phyloP scores from a whole-genome alignment of 2,329 filamentous ascomycete species.

The Talaromyces sp. region DNA sequence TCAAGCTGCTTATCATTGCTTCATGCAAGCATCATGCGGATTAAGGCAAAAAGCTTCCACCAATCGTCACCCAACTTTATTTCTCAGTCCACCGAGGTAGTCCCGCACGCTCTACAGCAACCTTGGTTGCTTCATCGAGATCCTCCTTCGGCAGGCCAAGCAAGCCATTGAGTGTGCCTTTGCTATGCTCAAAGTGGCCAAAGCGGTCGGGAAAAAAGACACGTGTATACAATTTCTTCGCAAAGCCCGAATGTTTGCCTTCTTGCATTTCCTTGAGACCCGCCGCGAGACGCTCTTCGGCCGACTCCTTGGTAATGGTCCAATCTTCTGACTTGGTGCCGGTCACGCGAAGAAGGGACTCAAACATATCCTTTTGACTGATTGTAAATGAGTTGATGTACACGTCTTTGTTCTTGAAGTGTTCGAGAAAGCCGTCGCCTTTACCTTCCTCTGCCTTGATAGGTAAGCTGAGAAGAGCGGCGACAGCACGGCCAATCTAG shows the following conservation, averaged over 20 bases:
- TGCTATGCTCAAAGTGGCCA: conserved; percentile 13
- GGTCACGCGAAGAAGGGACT: conserved; percentile 58
- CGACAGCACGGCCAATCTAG: conserved; percentile 57
- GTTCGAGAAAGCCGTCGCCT: conserved; percentile 36
- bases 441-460: conserved; percentile 35
- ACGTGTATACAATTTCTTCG: conserved; percentile 55
- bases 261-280: conserved; percentile 44
- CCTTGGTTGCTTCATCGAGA: conserved; percentile 11
- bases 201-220: conserved; percentile 52
- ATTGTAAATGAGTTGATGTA: conserved; percentile 58
- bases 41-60: neutral
- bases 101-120: neutral
- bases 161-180: neutral
- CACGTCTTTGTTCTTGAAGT: conserved; percentile 48
- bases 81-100: neutral
- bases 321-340: conserved; percentile 60
- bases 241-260: conserved; percentile 41
- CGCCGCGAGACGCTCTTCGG: conserved; percentile 50
- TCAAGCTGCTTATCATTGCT: neutral
- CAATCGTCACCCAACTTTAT: neutral
- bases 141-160: conserved; percentile 6
- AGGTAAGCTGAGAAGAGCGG: conserved; percentile 50
- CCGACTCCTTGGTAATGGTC: conserved; percentile 53
- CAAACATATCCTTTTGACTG: conserved; percentile 67
- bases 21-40: neutral